These are phyloP conservation scores for Pestalotiopsis sp. DNA, from an alignment of 2,329 filamentous ascomycete genomes.

Conservation along the genomic window DNA sequence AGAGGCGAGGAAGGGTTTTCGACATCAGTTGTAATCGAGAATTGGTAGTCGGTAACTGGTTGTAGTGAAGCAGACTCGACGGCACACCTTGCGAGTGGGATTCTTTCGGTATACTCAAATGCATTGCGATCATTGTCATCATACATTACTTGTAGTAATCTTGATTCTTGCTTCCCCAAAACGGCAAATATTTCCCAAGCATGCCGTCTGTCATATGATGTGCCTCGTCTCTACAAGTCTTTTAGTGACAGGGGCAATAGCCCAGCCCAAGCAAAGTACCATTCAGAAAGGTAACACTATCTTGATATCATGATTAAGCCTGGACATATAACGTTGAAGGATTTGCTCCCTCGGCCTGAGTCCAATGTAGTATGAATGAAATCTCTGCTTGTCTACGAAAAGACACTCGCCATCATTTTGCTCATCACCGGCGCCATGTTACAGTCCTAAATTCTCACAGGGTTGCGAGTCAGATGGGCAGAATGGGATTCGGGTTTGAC, in stretches of 20 bases:
- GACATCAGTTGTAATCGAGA: too few species aligned
- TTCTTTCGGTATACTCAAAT: neutral
- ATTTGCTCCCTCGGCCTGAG: neutral
- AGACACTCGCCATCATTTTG: neutral
- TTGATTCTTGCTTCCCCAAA: neutral
- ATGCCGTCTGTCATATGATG: neutral
- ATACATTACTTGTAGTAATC: neutral
- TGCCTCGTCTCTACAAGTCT: neutral
- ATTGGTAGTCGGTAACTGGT: too few species aligned
- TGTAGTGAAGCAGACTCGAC: too few species aligned
- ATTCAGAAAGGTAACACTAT: too few species aligned
- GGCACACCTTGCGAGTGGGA: neutral
- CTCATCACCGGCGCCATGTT: neutral
- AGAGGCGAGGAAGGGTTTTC: too few species aligned
- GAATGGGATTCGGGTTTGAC: neutral
- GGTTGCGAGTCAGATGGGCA: neutral
- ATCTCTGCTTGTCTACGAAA: neutral
- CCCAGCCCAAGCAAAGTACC: neutral
- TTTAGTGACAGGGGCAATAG: neutral
- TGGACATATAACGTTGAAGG: neutral
- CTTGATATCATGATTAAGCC: too few species aligned
- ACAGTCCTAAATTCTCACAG: neutral
- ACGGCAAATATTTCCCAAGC: neutral
- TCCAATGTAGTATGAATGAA: neutral
- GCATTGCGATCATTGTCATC: neutral